phyloP scores from a whole-genome alignment of 257 asterid genomes.

The Solanum chmielewskii region DNA sequence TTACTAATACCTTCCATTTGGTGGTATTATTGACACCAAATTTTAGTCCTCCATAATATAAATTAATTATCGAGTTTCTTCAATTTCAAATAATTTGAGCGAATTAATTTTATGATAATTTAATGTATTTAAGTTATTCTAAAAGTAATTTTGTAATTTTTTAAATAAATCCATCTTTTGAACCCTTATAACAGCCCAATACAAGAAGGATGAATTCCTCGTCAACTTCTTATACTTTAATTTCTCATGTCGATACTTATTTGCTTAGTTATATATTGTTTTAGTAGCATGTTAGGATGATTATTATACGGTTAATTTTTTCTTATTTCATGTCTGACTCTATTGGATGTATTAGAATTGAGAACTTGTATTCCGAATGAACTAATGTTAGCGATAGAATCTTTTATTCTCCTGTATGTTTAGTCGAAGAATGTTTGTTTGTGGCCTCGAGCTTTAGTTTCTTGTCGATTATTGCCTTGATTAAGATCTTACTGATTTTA shows the following conservation, averaged over 20 bases:
- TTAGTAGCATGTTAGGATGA: background rate
- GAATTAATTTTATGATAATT: background rate
- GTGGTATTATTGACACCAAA: no score
- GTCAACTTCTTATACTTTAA: background rate
- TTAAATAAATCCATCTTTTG: background rate
- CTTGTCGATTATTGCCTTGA: background rate
- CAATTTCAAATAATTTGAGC: no score
- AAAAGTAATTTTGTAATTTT: background rate
- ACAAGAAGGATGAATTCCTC: background rate
- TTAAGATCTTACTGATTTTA: background rate
- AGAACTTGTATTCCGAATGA: background rate
- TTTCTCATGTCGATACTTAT: background rate
- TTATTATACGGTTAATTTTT: no score
- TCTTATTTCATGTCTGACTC: background rate
- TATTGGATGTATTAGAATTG: background rate
- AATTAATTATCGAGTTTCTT: background rate
- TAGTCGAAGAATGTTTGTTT: background rate
- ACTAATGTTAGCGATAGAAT: no score
- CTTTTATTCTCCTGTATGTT: background rate
- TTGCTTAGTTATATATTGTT: background rate
- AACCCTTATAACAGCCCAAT: background rate
- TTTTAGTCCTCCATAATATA: background rate
- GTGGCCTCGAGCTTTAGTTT: background rate
- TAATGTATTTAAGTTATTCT: no score
- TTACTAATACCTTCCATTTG: background rate